Evolutionary conservation across 768 basidiomycete genomes (phyloP).

Genomic region (Lactifluus volemus): DNA sequence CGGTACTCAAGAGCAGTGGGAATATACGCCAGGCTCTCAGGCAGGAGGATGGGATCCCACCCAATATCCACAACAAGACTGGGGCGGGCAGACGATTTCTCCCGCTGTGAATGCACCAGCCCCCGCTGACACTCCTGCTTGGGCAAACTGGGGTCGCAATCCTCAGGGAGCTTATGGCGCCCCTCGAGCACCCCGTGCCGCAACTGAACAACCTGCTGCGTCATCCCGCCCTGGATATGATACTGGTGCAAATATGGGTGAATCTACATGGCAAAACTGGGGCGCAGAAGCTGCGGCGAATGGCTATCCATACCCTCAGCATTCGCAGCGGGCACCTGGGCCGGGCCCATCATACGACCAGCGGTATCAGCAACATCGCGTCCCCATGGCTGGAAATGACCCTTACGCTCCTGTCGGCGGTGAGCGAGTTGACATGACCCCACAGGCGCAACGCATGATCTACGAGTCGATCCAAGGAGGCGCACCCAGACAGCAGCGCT

Average conservation of each 20-base stretch:
- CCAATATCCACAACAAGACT: constrained; percentile 9
- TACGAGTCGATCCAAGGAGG: constrained; percentile 11
- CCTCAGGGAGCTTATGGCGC: not conserved
- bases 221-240: not conserved
- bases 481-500: constrained; percentile 2
- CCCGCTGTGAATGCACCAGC: not conserved
- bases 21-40: constrained; percentile 1
- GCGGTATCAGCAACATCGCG: constrained; percentile 1
- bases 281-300: constrained; percentile 11
- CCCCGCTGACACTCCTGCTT: not conserved
- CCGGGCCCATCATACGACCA: not conserved
- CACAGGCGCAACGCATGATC: constrained; percentile 8
- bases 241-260: not conserved
- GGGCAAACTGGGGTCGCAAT: not conserved
- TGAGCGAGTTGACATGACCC: constrained; percentile 1
- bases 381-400: constrained; percentile 7
- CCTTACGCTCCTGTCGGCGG: constrained; percentile 1
- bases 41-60: not conserved
- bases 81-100: not conserved
- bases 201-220: not conserved
- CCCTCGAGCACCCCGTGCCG: not conserved
- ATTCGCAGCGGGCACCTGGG: not conserved
- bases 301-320: not conserved
- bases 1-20: not conserved
- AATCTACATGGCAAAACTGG: constrained; percentile 14